Base-by-base conservation (phyloP, 192 early-diverging fungal genomes). In the Coemansia sp. region DNA sequence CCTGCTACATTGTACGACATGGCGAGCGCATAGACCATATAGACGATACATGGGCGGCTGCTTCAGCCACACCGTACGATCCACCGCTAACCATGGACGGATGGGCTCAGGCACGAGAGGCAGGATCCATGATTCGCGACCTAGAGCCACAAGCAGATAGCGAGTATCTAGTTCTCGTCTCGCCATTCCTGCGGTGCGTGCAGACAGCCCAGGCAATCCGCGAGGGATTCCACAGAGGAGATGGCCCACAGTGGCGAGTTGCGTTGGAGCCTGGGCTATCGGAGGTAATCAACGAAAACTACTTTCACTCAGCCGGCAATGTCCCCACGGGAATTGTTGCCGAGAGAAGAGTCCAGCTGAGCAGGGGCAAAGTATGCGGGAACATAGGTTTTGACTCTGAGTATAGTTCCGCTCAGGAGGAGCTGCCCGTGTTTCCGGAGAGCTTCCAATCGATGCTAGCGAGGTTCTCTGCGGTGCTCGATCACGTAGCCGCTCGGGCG, bases 11-110 rank as follows among this genome's bases (percentile, higher is more conserved):
- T 56, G 74, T 82, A 20, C 70, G 79, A 2, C 79, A 82, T 28
- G 79, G 79, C 9, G 79, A 82, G 35, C 74, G 79, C 20, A 66
- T 73, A 9, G 79, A 82, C 62, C 79, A 82, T 31, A 64, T 82
- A 20, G 79, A 82, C 57, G 71, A 76, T 18, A 39, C 23, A 11
- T 82, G 79, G 79, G 48, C n/a, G 33, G 14, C n/a, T 8, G 68
- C 35, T 0, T 60, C 79, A 1, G 3, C 53, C 11, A 45, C 48
- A 11, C 74, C 79, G 3, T 76, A 82, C 39, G 79, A 82, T 35
- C 74, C 79, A 11, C 79, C 79, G 20, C 65, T 82, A 37, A 76
- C 79, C 13, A 12, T 50, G 1, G 68, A 70, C 4, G 79, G 79
- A 43, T 42, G 21, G 8, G 6, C 26, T 3, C 79, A 82, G 26